phyloP scores from a whole-genome alignment of 305 asterid species.

The Fraxinus dipetala region DNA sequence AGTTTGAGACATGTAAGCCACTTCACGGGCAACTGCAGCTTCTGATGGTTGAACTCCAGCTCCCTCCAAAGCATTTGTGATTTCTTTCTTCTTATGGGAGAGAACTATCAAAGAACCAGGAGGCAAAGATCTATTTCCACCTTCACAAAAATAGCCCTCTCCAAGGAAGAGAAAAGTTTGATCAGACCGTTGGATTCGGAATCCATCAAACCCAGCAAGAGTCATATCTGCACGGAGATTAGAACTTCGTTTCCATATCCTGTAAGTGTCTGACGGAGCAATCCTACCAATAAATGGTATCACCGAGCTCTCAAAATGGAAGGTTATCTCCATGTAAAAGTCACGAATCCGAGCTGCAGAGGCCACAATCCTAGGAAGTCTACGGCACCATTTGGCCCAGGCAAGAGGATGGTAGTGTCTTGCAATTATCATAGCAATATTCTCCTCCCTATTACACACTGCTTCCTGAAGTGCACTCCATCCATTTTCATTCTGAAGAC shows the following conservation, averaged over 20 bases:
- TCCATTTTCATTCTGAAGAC: conserved; percentile 97
- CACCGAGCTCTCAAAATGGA: conserved; percentile 97
- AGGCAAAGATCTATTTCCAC: conserved; percentile 64
- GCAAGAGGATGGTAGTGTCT: conserved; percentile 97
- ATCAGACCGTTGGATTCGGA: conserved; percentile 95
- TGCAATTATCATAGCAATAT: conserved; percentile 94
- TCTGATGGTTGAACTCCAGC: conserved; percentile 95
- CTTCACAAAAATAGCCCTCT: conserved; percentile 73
- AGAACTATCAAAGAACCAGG: conserved; percentile 95
- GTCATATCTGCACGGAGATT: conserved; percentile 93
- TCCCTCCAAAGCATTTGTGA: conserved; percentile 92
- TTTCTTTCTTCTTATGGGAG: conserved; percentile 89
- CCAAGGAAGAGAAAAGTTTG: conserved; percentile 96
- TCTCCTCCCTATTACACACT: conserved; percentile 90
- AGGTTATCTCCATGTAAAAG: conserved; percentile 95
- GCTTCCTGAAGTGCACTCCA: conserved; percentile 99
- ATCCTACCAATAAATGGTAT: conserved; percentile 95
- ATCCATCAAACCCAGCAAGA: conserved; percentile 97
- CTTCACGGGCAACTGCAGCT: conserved; percentile 96
- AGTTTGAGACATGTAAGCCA: conserved; percentile 96
- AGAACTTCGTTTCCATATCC: conserved; percentile 97
- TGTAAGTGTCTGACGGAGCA: conserved; percentile 98
- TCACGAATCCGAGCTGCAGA: conserved; percentile 86
- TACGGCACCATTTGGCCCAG: conserved; percentile 99
- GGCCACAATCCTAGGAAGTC: conserved; percentile 95